Conservation (phyloP, 2,329 filamentous ascomycete species). For the Exophiala lecanii-corni region DNA sequence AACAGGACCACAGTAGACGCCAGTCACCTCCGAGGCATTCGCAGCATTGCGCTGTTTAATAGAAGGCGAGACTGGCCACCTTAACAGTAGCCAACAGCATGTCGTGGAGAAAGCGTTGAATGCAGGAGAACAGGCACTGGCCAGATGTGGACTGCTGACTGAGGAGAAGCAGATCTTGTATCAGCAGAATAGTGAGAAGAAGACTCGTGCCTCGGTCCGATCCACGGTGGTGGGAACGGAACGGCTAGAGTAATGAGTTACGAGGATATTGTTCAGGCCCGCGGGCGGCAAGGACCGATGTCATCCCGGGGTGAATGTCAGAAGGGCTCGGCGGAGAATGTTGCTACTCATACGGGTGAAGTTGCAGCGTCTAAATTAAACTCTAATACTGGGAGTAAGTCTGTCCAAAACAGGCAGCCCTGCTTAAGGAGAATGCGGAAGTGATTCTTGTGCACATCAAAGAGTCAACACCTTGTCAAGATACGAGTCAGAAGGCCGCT, state of each 20-base stretch:
- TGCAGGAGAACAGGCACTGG: not conserved
- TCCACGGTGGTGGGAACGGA: not conserved
- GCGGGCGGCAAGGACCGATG: too few species aligned
- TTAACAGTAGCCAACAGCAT: not conserved
- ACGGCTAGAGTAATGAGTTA: not conserved
- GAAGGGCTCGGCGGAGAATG: too few species aligned
- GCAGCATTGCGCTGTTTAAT: not conserved
- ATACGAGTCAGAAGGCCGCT: too few species aligned
- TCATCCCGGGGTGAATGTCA: too few species aligned
- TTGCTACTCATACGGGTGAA: too few species aligned
- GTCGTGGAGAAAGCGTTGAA: not conserved
- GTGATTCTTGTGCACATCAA: too few species aligned
- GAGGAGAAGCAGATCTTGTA: not conserved
- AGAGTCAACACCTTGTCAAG: too few species aligned
- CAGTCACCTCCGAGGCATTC: not conserved
- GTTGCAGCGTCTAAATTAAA: too few species aligned
- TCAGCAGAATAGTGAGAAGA: not conserved
- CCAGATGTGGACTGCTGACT: not conserved
- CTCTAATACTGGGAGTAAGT: too few species aligned
- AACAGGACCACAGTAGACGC: not conserved
- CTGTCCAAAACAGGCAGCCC: too few species aligned
- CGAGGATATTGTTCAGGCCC: not conserved
- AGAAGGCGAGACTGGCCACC: not conserved
- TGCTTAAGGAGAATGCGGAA: too few species aligned
- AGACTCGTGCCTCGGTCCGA: not conserved